A percentile compares a stretch with the other conserved stretches of the same genome.
These are phyloP conservation scores for Wilcoxina mikolae DNA, from an alignment of 495 filamentous ascomycete species.

Conservation along the genomic window DNA sequence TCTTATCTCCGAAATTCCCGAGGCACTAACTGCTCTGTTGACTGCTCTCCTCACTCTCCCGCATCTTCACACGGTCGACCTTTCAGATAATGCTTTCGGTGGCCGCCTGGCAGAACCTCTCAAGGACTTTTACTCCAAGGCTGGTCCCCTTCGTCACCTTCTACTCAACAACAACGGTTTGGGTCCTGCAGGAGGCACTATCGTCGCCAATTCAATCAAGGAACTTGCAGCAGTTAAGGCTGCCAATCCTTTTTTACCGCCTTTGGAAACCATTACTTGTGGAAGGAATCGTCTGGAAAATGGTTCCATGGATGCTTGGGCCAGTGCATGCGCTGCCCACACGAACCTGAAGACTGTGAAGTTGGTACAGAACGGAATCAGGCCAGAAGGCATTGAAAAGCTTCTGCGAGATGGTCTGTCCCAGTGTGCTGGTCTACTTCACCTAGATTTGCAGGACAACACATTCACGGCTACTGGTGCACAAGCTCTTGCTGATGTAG, in stretches of 20 bases:
- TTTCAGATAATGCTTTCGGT: conserved; percentile 96
- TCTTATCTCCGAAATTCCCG: conserved; percentile 83
- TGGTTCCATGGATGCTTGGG: conserved; percentile 91
- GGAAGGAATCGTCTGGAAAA: conserved; percentile 91
- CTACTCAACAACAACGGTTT: conserved; percentile 98
- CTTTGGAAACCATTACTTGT: conserved; percentile 86
- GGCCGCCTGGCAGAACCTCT: conserved; percentile 75
- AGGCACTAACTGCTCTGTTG: conserved; percentile 69
- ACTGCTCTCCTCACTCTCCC: conserved; percentile 70
- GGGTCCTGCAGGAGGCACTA: conserved; percentile 70
- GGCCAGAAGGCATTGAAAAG: conserved; percentile 73
- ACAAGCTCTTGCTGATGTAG: conserved; percentile 57
- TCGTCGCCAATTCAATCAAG: conserved; percentile 64
- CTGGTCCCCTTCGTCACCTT: conserved; percentile 76
- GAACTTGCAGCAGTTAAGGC: conserved; percentile 57
- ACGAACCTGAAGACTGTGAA: conserved; percentile 66
- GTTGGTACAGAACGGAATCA: conserved; percentile 98
- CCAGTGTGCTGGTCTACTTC: conserved; percentile 46
- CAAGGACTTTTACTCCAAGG: conserved; percentile 69
- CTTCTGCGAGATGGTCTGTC: conserved; percentile 63
- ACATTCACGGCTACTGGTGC: conserved; percentile 79
- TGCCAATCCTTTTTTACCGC: conserved; percentile 63
- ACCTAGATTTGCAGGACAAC: conserved; percentile 91
- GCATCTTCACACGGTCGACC: conserved; percentile 75
- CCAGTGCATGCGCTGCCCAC: conserved; percentile 66